These are phyloP conservation scores for Medicago ruthenica DNA, from an alignment of 306 rosid species.

Conservation along the genomic window DNA sequence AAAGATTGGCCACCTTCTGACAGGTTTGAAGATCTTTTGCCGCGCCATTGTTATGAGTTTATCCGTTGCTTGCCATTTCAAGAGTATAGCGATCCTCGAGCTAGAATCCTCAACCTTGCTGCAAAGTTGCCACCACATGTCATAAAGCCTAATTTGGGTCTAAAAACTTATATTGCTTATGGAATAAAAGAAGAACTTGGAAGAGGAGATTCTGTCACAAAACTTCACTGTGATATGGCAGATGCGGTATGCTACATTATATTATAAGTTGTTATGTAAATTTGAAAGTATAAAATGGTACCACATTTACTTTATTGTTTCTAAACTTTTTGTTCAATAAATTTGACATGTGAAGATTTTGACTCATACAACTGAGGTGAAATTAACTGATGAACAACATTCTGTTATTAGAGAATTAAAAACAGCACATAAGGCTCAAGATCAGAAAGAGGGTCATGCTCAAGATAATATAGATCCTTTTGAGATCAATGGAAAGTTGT, in stretches of 20 bases:
- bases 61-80: constrained; percentile 74
- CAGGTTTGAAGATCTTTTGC: constrained; percentile 74
- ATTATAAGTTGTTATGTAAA: background rate
- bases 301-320: no score
- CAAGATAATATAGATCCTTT: constrained; percentile 8
- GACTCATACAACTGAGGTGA: constrained; percentile 66
- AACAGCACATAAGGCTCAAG: constrained; percentile 63
- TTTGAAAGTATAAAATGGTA: background rate
- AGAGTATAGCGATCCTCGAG: constrained; percentile 75
- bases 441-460: constrained; percentile 36
- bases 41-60: constrained; percentile 84
- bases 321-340: constrained; percentile 9
- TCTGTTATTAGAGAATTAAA: no score
- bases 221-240: constrained; percentile 84
- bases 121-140: constrained; percentile 69
- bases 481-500: constrained; percentile 27
- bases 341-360: constrained; percentile 69
- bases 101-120: constrained; percentile 78
- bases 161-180: constrained; percentile 81
- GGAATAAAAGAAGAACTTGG: constrained; percentile 76
- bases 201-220: no score
- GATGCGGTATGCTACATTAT: constrained; percentile 66
- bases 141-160: constrained; percentile 83
- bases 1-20: constrained; percentile 96
- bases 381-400: constrained; percentile 44